Percentiles rank a stretch among this genome's conserved stretches.
phyloP scores from a whole-genome alignment of 345 rosid species.

The Dimocarpus longan region DNA sequence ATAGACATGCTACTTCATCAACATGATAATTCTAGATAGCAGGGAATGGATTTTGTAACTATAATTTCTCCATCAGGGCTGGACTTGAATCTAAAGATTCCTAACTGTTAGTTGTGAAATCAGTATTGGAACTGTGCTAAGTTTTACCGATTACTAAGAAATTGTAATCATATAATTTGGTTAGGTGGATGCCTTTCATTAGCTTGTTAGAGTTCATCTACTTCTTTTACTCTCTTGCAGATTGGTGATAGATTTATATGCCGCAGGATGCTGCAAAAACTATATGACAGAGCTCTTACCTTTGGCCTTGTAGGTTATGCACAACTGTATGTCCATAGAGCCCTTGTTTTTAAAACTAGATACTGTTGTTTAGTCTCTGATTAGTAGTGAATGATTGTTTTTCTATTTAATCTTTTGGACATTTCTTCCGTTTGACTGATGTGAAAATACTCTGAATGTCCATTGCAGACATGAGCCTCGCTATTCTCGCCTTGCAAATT shows the following conservation, averaged over 20 bases:
- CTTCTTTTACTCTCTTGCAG: constrained; percentile 42
- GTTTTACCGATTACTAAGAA: background rate
- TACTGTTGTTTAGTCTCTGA: background rate
- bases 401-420: background rate
- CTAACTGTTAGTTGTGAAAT: background rate
- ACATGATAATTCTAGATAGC: background rate
- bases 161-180: background rate
- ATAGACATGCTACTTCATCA: background rate
- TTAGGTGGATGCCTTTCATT: too few species aligned
- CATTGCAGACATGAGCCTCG: constrained; percentile 83
- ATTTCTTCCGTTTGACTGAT: background rate
- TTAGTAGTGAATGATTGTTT: background rate
- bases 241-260: constrained; percentile 84
- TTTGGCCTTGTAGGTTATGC: constrained; percentile 95
- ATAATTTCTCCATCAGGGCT: background rate
- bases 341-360: constrained; percentile 16
- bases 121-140: background rate
- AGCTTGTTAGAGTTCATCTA: background rate
- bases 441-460: constrained; percentile 22
- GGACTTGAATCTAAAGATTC: background rate
- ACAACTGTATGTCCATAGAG: constrained; percentile 60
- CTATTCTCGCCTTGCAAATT: constrained; percentile 83
- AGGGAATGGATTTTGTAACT: background rate
- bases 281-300: constrained; percentile 83
- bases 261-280: constrained; percentile 65